Percentiles rank a stretch among this genome's conserved stretches.
These are phyloP conservation scores for Tolypocladium ovalisporum DNA, from an alignment of 2,329 filamentous ascomycete species.

Conservation along the genomic window DNA sequence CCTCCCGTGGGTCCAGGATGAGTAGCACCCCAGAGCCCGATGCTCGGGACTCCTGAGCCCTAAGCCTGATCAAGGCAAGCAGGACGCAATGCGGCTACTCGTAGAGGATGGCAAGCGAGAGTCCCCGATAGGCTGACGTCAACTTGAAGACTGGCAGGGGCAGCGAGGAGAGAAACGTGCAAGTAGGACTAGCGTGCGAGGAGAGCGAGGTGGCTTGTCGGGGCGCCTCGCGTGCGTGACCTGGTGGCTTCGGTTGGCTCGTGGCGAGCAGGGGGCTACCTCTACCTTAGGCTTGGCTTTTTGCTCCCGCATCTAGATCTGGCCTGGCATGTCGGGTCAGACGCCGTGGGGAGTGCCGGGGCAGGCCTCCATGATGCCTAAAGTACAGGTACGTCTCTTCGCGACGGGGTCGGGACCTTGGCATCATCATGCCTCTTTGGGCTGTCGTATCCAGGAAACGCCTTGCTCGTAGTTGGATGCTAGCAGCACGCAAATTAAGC, in stretches of 20 bases:
- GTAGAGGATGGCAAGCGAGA: neutral
- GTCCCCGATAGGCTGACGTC: neutral
- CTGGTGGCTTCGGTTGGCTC: neutral
- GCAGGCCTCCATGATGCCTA: too few species aligned
- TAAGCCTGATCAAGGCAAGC: neutral
- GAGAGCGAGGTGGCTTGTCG: neutral
- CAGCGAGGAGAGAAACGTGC: neutral
- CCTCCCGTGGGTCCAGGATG: neutral
- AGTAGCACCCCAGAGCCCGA: neutral
- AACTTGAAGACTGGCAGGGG: neutral
- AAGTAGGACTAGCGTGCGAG: neutral
- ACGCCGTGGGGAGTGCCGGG: too few species aligned
- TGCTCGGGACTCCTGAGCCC: neutral
- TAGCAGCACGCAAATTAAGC: neutral
- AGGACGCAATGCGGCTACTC: neutral
- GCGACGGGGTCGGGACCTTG: too few species aligned
- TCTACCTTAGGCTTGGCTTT: neutral
- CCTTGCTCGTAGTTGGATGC: neutral
- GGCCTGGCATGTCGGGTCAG: too few species aligned
- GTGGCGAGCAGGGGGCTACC: neutral
- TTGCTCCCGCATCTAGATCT: neutral
- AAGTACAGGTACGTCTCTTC: too few species aligned
- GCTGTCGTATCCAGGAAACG: neutral
- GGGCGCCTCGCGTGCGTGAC: too few species aligned
- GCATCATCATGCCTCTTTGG: neutral